Evolutionary conservation across 106 monocot genomes (phyloP).

Genomic region (Iris macrosiphon): DNA sequence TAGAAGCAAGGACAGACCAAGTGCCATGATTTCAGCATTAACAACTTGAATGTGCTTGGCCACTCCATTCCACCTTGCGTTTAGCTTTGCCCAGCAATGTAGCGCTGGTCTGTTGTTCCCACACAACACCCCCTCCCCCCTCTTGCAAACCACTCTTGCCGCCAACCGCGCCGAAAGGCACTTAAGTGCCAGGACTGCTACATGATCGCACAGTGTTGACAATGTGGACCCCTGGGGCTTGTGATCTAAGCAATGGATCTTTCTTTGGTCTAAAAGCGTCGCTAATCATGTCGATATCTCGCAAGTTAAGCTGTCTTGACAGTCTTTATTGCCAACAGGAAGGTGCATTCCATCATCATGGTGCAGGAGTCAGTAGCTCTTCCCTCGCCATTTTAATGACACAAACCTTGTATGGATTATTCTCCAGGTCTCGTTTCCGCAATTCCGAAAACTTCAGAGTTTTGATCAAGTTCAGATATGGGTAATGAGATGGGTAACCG

Average conservation of each 20-base stretch:
- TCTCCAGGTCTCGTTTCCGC: neutral
- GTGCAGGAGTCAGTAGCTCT: neutral
- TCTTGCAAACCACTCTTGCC: too few species aligned
- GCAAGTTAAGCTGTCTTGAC: neutral
- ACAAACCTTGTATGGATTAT: too few species aligned
- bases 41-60: neutral
- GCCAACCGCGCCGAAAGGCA: too few species aligned
- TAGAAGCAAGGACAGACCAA: neutral
- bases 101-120: neutral
- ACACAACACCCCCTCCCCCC: neutral
- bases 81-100: neutral
- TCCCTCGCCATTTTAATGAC: neutral
- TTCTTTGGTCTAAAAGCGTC: neutral
- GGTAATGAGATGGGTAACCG: conserved; percentile 22
- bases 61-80: conserved; percentile 2
- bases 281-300: neutral
- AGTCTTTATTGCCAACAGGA: conserved; percentile 9
- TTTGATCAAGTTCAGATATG: conserved; percentile 9
- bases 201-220: too few species aligned
- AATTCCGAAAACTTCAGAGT: conserved; percentile 5
- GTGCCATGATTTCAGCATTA: conserved; percentile 6
- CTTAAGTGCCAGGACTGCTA: too few species aligned
- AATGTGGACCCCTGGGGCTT: neutral
- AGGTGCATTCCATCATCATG: conserved; percentile 10
- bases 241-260: too few species aligned